A percentile compares a stretch with the other conserved stretches of the same genome.
Evolutionary conservation across 2,329 filamentous ascomycete species (phyloP).

Genomic region (Ascochyta pisi): DNA sequence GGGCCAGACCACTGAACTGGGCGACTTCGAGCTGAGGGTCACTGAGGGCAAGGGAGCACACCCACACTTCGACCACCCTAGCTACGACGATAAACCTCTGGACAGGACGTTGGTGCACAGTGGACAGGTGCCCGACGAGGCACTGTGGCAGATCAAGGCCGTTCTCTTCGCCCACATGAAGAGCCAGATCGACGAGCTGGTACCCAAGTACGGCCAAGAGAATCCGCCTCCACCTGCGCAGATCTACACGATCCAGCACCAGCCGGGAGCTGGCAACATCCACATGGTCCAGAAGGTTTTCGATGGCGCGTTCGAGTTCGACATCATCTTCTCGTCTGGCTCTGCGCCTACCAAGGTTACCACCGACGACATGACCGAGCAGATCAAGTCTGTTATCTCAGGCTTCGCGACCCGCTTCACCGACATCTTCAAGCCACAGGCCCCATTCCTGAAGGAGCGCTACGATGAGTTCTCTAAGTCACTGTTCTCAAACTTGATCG

Average conservation of each 20-base stretch:
- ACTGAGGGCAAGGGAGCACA: slow-evolving; percentile 73
- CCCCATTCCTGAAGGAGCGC: slow-evolving; percentile 75
- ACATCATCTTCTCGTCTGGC: slow-evolving; percentile 84
- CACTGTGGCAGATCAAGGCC: slow-evolving; percentile 83
- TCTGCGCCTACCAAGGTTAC: slow-evolving; percentile 65
- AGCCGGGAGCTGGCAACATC: slow-evolving; percentile 74
- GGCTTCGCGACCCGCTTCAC: slow-evolving; percentile 78
- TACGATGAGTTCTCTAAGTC: slow-evolving; percentile 83
- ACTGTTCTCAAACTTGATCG: slow-evolving; percentile 92
- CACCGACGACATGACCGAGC: slow-evolving; percentile 70
- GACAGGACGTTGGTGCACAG: slow-evolving; percentile 80
- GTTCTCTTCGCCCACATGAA: slow-evolving; percentile 70
- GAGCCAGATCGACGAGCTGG: slow-evolving; percentile 64
- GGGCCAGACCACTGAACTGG: slow-evolving; percentile 75
- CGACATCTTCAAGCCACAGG: slow-evolving; percentile 72
- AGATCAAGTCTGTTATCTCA: slow-evolving; percentile 70
- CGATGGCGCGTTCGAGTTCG: slow-evolving; percentile 87
- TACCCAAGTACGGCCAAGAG: slow-evolving; percentile 63
- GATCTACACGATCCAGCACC: slow-evolving; percentile 78
- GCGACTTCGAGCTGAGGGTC: slow-evolving; percentile 79
- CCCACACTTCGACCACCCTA: slow-evolving; percentile 65
- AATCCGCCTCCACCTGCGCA: slow-evolving; percentile 83
- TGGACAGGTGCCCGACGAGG: slow-evolving; percentile 68
- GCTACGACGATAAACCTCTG: slow-evolving; percentile 72
- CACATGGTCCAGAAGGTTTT: slow-evolving; percentile 93